Evolutionary conservation across 805 yeast genomes (phyloP).

Genomic region (Brettanomyces custersianus): DNA sequence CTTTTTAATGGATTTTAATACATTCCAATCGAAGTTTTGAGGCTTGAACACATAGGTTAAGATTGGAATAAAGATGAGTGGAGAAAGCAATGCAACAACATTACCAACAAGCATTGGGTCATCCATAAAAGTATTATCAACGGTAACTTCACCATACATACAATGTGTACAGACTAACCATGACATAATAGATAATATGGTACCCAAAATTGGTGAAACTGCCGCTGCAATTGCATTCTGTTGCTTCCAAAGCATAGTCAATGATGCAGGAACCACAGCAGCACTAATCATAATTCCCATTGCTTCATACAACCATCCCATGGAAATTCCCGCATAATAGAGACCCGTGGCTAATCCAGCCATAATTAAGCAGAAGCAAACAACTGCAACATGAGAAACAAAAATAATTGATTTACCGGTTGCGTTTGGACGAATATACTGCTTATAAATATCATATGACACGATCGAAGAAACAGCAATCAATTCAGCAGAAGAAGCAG

Average conservation of each 20-base stretch:
- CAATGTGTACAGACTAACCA: conserved; percentile 50
- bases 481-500: conserved; percentile 87
- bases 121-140: conserved; percentile 62
- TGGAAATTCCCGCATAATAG: conserved; percentile 69
- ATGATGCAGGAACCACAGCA: conserved; percentile 71
- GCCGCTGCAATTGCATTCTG: conserved; percentile 66
- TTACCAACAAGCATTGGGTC: conserved; percentile 88
- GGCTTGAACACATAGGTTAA: conserved; percentile 57
- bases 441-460: conserved; percentile 80
- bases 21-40: conserved; percentile 67
- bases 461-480: conserved; percentile 80
- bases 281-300: conserved; percentile 88
- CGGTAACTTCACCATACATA: conserved; percentile 33
- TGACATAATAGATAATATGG: conserved; percentile 61
- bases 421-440: conserved; percentile 73
- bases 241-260: conserved; percentile 54
- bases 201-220: conserved; percentile 71
- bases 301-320: conserved; percentile 81
- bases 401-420: conserved; percentile 61
- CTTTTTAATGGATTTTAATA: conserved; percentile 49
- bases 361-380: conserved; percentile 52
- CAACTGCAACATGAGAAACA: conserved; percentile 60
- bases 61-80: conserved; percentile 56
- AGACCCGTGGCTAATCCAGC: conserved; percentile 79
- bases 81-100: conserved; percentile 71